Base-by-base conservation (phyloP, 441 rosid genomes). In the Pelargonium cotyledonis region DNA sequence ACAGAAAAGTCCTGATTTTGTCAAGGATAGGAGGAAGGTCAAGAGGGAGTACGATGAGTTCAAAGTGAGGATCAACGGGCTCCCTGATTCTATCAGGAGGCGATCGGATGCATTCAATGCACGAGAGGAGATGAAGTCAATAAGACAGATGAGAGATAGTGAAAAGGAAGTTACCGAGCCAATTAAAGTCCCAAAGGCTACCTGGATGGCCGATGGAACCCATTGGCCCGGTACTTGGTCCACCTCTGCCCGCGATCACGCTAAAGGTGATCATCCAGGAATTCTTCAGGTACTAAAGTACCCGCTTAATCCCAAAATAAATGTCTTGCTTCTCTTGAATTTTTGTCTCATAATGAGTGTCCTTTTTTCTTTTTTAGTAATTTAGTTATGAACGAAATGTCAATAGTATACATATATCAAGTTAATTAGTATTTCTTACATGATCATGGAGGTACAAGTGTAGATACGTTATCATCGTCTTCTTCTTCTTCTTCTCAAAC, bases 151-250 rank as follows among this genome's bases (percentile, higher is more conserved):
- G 68, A 82, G 84, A 83, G 90, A 90, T 63, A 77, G 63, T 76
- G 92, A 83, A 65, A 80, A 65, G 29, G 81, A 75, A 65, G 76
- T 60, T 63, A 68, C 80, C 8, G 95, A 85, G 51, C 64, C 77
- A 23, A 47, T 79, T 15, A 83, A 80, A 70, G 72, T 89, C 14
- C 80, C 78, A 2, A 90, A 86, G 81, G 98, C 94, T 65, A 92
- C 92, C 66, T 90, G 98, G 98, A 90, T 90, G 96, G 84, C 96
- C 18, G 98, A 90, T 82, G 94, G 95, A 2, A 85, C 95, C 60
- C 98, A 87, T 53, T 92, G 98, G 95, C 94, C 98, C 6, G 98
- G 98, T 68, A 86, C 95, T 63, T 92, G 96, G 98, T 73, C 73
- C 72, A 78, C 88, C 46, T 83, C 83, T 38, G 88, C 85, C 64